These are phyloP conservation scores for Claviceps monticola DNA, from an alignment of 2,329 filamentous ascomycete genomes.

Conservation along the genomic window DNA sequence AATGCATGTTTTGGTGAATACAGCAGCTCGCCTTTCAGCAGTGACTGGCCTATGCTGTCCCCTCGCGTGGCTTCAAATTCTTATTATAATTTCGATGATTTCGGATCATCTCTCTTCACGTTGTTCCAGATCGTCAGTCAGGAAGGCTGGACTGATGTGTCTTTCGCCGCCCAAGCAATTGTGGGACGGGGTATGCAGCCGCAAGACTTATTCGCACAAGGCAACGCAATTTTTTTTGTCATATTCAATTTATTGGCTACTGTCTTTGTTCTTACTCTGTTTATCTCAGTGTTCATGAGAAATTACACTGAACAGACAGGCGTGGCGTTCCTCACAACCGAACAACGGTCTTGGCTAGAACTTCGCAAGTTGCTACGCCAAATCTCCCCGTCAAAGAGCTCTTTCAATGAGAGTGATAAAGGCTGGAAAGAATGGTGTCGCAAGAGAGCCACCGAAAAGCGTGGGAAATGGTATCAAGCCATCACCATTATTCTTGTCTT, in stretches of 20 bases:
- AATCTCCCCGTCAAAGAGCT: constrained; percentile 87
- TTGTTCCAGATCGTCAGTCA: constrained; percentile 98
- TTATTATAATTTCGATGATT: constrained; percentile 88
- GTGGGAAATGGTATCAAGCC: constrained; percentile 75
- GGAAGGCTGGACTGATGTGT: constrained; percentile 94
- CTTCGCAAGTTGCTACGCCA: constrained; percentile 82
- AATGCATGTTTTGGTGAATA: constrained; percentile 77
- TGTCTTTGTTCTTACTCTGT: constrained; percentile 91
- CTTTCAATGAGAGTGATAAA: constrained; percentile 61
- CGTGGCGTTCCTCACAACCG: constrained; percentile 86
- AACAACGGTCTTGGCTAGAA: constrained; percentile 95
- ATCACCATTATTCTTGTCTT: constrained; percentile 69
- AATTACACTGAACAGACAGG: constrained; percentile 99
- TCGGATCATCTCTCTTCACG: constrained; percentile 84
- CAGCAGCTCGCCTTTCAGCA: constrained; percentile 56
- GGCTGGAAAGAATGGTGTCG: constrained; percentile 91
- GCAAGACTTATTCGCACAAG: constrained; percentile 51
- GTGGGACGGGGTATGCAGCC: constrained; percentile 66
- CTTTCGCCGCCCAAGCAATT: constrained; percentile 70
- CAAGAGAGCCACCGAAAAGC: constrained; percentile 83
- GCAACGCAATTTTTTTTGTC: constrained; percentile 88
- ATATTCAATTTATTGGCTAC: constrained; percentile 92
- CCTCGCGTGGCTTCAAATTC: constrained; percentile 71
- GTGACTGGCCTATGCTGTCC: constrained; percentile 65
- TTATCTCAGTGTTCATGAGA: constrained; percentile 98